These are phyloP conservation scores for Marchantia polymorpha DNA, from an alignment of 225 moss, liverwort and hornwort species.

Conservation along the genomic window DNA sequence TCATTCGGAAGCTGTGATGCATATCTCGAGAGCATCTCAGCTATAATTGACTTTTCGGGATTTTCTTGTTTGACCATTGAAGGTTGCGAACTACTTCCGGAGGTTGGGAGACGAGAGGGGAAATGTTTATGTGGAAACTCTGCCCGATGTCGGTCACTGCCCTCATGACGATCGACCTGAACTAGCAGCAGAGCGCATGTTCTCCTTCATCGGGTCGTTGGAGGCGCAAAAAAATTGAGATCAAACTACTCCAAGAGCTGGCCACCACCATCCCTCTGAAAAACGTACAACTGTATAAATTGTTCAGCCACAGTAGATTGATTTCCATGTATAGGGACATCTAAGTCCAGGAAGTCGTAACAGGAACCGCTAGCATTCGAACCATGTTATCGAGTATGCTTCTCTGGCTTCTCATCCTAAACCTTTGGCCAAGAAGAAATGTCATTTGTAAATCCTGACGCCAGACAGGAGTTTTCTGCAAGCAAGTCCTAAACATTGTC, in stretches of 20 bases:
- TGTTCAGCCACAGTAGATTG: neutral
- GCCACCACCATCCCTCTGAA: neutral
- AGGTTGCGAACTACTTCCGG: conserved; percentile 87
- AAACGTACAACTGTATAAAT: neutral
- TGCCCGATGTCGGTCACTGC: conserved; percentile 94
- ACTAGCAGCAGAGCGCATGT: conserved; percentile 68
- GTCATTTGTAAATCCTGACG: too few relatives aligned
- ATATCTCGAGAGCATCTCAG: too few relatives aligned
- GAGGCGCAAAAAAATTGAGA: conserved; percentile 1
- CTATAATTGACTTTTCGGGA: too few relatives aligned
- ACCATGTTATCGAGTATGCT: too few relatives aligned
- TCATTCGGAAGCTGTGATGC: too few relatives aligned
- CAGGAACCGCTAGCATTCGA: too few relatives aligned
- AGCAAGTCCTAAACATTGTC: too few relatives aligned
- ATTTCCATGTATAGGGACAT: conserved; percentile 9
- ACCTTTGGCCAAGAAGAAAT: too few relatives aligned
- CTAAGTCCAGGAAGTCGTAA: neutral
- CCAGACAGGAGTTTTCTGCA: too few relatives aligned
- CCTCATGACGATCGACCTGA: conserved; percentile 98
- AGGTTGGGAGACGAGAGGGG: conserved; percentile 66
- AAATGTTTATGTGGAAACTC: conserved; percentile 67
- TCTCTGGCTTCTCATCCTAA: too few relatives aligned
- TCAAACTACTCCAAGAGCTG: neutral
- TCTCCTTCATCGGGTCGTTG: conserved; percentile 49
- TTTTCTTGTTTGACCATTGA: conserved; percentile 15